Base-by-base conservation (phyloP, 2,329 filamentous ascomycete species). In the Amylocarpus encephaloides region DNA sequence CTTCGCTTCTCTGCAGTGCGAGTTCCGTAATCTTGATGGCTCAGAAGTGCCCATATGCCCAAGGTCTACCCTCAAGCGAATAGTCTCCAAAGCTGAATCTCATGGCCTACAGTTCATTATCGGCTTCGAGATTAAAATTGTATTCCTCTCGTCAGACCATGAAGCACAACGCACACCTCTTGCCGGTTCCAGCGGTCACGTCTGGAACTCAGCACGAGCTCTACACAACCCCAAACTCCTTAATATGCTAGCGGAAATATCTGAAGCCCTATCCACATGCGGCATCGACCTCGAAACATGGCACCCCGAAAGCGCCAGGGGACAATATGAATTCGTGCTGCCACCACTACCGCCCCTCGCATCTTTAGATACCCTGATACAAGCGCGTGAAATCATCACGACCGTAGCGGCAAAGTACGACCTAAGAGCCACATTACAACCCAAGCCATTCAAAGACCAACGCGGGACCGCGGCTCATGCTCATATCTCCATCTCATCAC, bases 71-170 rank as follows among this genome's bases (percentile, higher is more conserved):
- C 70, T 94, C 48, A 70, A 79, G 48, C 71, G 67, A 2, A 71
- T 82, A 0, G 62, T 84, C 1, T 69, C 75, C 0, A 67, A 69
- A 5, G 76, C 85, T 0, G 68, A 74, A 10, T 59, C 67, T 1
- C 70, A 78, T 34, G 72, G 73, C 1, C 71, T 88, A 2, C 67
- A 73, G 2, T 80, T 90, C 43, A 71, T 83, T 0, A 67, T 89
- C 13, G 89, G 88, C 0, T 94, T 93, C 57, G 89, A 95, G 66
- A 80, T 94, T 36, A 88, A 94, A 66, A 79, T 93, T 9, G 75
- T 87, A 1, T 82, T 94, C 56, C 71, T 92, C 56, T 74, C 16
- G 61, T 62, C 6, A 59, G 67, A 22, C 55, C 66, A 13, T 6
- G 40, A 52, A 57, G 35, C 44, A 1, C 59, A 44, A 9, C 61